Base-by-base conservation (phyloP, 371 early-diverging fungal species). In the Mucor velutinosus region DNA sequence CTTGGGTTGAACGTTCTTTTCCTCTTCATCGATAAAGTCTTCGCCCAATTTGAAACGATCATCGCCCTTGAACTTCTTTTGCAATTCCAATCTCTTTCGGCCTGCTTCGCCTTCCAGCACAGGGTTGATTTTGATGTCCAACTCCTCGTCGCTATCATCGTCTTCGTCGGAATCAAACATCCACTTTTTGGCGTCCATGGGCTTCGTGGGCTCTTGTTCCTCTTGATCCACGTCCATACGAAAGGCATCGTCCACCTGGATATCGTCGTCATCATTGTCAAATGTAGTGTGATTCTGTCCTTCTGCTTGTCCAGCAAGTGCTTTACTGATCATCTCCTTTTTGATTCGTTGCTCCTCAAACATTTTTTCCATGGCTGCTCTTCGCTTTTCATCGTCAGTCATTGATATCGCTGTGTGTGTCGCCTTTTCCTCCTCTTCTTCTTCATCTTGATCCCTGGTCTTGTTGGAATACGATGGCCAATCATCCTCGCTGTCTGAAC, bases 81-180 rank as follows among this genome's bases (percentile, higher is more conserved):
- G 87, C 60, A 87, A 71, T 62, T 80, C 78, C 32, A 87, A 69
- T 49, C 85, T 58, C 17, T 83, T 81, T 27, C 82, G 82, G 32
- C 87, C 87, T 49, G 73, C 83, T 51, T 84, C 86, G 3, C 87
- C 87, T 69, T 87, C 87, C 29, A 87, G 75, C 14, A 83, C 85
- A 29, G 86, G 85, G 60, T 87, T 86, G 65, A 87, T 86, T n/a
- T 77, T 71, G 23, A 87, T 73, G 10, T 67, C 80, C 64, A 56
- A 25, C 41, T 71, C 70, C 7, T 66, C 66, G 53, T 73, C 72
- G 12, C 33, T 32, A 17, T 72, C 70, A 27, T 77, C 76, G 23
- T 71, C 76, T 4, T 74, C 76, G 14, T 76, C 76, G 25, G 87
- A 87, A 64, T 87, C 86, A 69, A 87, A 87, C 73, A 87, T 77